Evolutionary conservation across 2,329 filamentous ascomycete genomes (phyloP).

Genomic region (Aaosphaeria pasadenensis): DNA sequence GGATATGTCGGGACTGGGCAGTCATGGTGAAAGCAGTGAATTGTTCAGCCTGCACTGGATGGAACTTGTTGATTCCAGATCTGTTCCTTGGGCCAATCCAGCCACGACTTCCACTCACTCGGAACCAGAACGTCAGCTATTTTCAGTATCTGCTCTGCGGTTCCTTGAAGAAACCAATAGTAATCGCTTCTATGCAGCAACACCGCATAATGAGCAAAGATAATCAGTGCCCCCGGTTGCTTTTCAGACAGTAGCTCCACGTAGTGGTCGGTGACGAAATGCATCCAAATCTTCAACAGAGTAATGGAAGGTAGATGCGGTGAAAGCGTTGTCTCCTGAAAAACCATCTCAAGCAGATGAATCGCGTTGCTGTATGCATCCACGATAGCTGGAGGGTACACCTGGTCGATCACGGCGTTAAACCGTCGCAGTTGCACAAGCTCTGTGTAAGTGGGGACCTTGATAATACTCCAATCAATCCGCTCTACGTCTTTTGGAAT

Average conservation of each 20-base stretch:
- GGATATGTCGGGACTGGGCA: too few relatives aligned
- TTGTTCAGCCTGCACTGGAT: too few relatives aligned
- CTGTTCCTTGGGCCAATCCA: conserved; percentile 27
- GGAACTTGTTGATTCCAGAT: background rate
- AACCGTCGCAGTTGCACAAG: conserved; percentile 22
- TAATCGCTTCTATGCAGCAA: conserved; percentile 16
- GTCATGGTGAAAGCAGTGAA: too few relatives aligned
- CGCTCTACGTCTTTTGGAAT: conserved; percentile 19
- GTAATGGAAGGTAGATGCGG: conserved; percentile 17
- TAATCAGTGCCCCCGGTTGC: conserved; percentile 31
- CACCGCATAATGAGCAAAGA: conserved; percentile 36
- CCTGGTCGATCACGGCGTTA: conserved; percentile 16
- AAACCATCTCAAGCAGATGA: conserved; percentile 18
- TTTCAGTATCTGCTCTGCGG: conserved; percentile 20
- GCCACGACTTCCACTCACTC: conserved; percentile 22
- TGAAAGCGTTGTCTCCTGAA: conserved; percentile 10
- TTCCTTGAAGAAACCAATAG: conserved; percentile 26
- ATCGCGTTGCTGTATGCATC: conserved; percentile 24
- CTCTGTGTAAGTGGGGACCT: conserved; percentile 16
- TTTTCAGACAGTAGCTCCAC: conserved; percentile 24
- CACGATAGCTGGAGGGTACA: conserved; percentile 27
- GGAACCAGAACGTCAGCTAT: conserved; percentile 22
- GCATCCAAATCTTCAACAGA: conserved; percentile 25
- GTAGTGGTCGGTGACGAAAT: conserved; percentile 20
- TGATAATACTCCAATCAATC: conserved; percentile 12